Evolutionary conservation across 2,329 filamentous ascomycete genomes (phyloP).

Genomic region (Hymenoscyphus linearis): DNA sequence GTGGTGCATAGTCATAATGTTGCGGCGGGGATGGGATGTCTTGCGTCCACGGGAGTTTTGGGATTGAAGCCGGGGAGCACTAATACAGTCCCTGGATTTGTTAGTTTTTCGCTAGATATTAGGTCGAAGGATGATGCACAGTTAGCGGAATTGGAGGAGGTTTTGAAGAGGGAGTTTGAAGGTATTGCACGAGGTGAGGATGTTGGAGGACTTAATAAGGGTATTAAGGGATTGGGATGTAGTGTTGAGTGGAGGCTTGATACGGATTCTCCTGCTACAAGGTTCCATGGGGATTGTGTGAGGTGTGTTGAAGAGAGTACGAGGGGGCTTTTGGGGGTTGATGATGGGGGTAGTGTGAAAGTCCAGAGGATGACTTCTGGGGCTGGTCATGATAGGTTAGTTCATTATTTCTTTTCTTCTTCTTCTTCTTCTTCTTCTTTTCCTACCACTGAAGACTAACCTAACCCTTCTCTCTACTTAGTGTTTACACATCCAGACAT

Average conservation of each 20-base stretch:
- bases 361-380: constrained; percentile 52
- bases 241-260: constrained; percentile 55
- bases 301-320: constrained; percentile 57
- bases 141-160: constrained; percentile 51
- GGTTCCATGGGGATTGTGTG: constrained; percentile 65
- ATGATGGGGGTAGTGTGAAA: constrained; percentile 41
- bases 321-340: constrained; percentile 46
- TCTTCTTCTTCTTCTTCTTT: background rate
- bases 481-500: constrained; percentile 52
- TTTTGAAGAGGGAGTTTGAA: constrained; percentile 53
- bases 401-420: no score
- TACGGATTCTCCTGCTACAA: constrained; percentile 54
- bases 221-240: constrained; percentile 45
- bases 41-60: constrained; percentile 64
- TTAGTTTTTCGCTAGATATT: constrained; percentile 64
- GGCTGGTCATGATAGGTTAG: constrained; percentile 54
- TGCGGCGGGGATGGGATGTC: constrained; percentile 52
- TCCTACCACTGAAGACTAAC: background rate
- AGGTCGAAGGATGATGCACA: constrained; percentile 52
- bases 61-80: constrained; percentile 61
- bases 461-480: no score
- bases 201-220: constrained; percentile 41
- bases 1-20: constrained; percentile 61
- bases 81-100: constrained; percentile 67
- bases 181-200: constrained; percentile 53